Evolutionary conservation across 2,329 filamentous ascomycete species (phyloP).

Genomic region (Verticillium albo-atrum): DNA sequence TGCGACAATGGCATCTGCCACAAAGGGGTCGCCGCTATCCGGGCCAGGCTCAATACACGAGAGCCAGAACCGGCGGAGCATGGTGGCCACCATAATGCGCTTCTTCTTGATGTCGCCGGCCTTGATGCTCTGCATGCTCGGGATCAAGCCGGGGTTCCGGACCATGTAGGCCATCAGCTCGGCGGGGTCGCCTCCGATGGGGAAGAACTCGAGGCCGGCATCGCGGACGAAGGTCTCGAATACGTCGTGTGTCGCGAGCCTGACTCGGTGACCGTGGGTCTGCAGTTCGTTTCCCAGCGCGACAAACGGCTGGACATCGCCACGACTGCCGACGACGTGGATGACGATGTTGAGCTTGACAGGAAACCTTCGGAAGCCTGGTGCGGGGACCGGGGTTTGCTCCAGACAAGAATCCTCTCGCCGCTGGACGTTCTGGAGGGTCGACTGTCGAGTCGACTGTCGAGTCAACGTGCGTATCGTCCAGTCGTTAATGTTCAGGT

Average conservation of each 20-base stretch:
- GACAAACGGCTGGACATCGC: slow-evolving; percentile 54
- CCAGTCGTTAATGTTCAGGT: no score
- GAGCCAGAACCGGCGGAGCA: slow-evolving; percentile 18
- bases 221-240: slow-evolving; percentile 45
- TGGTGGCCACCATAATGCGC: slow-evolving; percentile 17
- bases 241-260: slow-evolving; percentile 44
- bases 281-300: slow-evolving; percentile 45
- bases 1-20: slow-evolving; percentile 44
- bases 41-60: slow-evolving; percentile 16
- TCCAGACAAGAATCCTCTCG: no score
- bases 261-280: slow-evolving; percentile 43
- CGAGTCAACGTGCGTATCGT: no score
- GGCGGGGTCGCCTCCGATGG: slow-evolving; percentile 48
- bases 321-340: slow-evolving; percentile 47
- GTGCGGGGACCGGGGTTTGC: no score
- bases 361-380: no score
- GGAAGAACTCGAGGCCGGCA: slow-evolving; percentile 46
- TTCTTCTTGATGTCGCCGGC: slow-evolving; percentile 19
- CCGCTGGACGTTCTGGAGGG: no score
- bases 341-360: slow-evolving; percentile 44
- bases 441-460: no score
- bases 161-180: slow-evolving; percentile 30
- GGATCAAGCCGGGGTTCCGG: slow-evolving; percentile 21
- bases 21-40: slow-evolving; percentile 27
- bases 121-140: slow-evolving; percentile 17